Evolutionary conservation across 768 basidiomycete species (phyloP), one percentile per base, ranked within the genome.

Genomic region (Suillus paluster): DNA sequence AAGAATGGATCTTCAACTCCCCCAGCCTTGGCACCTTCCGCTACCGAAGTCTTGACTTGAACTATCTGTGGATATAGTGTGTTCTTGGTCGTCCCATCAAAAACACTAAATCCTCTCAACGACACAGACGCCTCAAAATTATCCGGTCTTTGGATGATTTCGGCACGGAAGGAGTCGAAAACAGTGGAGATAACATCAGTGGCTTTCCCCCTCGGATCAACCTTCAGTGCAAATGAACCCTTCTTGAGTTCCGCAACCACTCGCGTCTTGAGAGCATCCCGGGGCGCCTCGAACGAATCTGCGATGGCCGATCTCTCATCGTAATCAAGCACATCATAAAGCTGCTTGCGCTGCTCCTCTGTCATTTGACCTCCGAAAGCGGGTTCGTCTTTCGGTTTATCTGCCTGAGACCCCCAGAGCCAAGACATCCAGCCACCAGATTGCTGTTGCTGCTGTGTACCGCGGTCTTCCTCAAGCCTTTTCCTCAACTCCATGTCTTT

Each of bases 21-120:
- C 60, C 64, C 61, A 61, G 78, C 71, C 63, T 82, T 80, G 61
- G 83, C 58, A 21, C 66, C 57, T 42, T 77, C 69, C 56, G 39
- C 34, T 25, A 56, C 34, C 27, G 63, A 57, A 42, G 84, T 83
- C 70, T 90, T 90, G 63, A 91, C 95, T 57, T 89, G 87, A 5
- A 99, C 96, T 58, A 99, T 96, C 75, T 97, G 92, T 11, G 88
- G 88, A 72, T 98, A 91, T 6, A 93, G 80, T 10, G 91, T 92
- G 62, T 87, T 80, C 48, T 80, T 75, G 25, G 90, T 91, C 10
- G 95, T 97, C n/a, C 94, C 93, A 71, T 99, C 97, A 67, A 89
- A 94, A 11, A 99, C 92, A 34, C 88, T 81, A 72, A 99, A 86
- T 10, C 89, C 92, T 27, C 91, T 91, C 10, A 99, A 81, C 5